These are phyloP conservation scores for Xerocomus brunneocitrinus DNA, from an alignment of 768 basidiomycete genomes.

Conservation along the genomic window DNA sequence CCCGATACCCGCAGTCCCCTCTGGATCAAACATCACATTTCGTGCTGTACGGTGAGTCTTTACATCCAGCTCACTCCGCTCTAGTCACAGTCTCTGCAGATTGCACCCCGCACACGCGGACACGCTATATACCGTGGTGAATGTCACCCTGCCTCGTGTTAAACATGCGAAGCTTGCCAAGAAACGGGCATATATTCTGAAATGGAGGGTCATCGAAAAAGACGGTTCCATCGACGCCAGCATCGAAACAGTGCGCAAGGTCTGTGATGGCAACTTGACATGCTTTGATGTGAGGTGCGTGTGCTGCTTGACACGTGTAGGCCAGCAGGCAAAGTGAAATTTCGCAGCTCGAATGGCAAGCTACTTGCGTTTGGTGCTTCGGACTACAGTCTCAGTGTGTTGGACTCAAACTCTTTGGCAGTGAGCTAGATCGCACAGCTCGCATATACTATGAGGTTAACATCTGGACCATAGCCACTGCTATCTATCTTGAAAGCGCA, in stretches of 20 bases:
- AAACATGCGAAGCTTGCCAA: constrained; percentile 49
- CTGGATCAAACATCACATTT: constrained; percentile 47
- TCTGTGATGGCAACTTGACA: constrained; percentile 77
- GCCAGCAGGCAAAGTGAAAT: constrained; percentile 1
- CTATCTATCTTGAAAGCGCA: constrained; percentile 89
- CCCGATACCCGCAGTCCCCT: constrained; percentile 39
- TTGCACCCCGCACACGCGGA: constrained; percentile 50
- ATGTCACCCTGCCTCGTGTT: constrained; percentile 58
- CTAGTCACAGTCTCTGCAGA: constrained; percentile 34
- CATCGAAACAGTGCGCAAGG: constrained; percentile 57
- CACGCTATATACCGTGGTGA: constrained; percentile 66
- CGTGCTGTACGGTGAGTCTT: constrained; percentile 53
- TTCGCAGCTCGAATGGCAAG: constrained; percentile 68
- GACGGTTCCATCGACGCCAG: constrained; percentile 57
- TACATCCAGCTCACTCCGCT: not conserved
- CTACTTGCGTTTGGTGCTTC: constrained; percentile 84
- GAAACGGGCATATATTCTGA: constrained; percentile 60
- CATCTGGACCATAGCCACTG: constrained; percentile 53
- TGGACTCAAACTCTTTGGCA: constrained; percentile 73
- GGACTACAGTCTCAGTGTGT: constrained; percentile 76
- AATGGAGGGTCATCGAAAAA: constrained; percentile 66
- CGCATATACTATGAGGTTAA: not conserved
- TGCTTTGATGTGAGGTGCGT: constrained; percentile 83
- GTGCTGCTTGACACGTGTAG: constrained; percentile 1
- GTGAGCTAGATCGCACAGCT: constrained; percentile 41